phyloP scores from a whole-genome alignment of 176 grass and related monocot genomes.

The Urochloa ruziziensis region DNA sequence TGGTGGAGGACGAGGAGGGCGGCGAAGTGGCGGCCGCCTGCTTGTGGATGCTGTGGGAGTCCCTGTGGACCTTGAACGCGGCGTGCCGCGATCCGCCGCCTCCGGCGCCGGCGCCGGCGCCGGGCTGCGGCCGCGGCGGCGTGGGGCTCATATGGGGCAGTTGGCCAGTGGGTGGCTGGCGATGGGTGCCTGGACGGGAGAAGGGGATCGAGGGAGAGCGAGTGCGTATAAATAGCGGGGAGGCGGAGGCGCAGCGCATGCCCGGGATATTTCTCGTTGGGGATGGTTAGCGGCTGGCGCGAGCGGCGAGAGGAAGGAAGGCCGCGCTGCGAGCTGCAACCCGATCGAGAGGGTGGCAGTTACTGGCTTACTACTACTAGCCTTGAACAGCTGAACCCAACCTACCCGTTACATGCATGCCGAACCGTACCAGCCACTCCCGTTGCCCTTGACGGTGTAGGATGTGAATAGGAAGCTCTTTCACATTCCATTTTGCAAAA shows the following conservation, averaged over 20 bases:
- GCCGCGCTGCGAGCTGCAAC: not conserved
- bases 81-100: conserved; percentile 3
- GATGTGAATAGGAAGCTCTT: no score
- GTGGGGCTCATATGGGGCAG: conserved; percentile 55
- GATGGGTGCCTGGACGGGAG: not conserved
- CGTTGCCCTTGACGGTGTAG: not conserved
- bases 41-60: conserved; percentile 55
- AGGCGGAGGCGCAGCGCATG: conserved; percentile 1
- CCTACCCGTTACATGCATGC: not conserved
- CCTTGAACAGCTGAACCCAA: no score
- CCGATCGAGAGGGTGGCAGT: not conserved
- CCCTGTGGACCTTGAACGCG: conserved; percentile 42
- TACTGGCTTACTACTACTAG: not conserved
- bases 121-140: conserved; percentile 27
- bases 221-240: conserved; percentile 20
- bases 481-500: no score
- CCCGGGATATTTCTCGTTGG: not conserved
- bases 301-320: conserved; percentile 21
- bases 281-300: not conserved
- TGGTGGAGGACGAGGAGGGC: conserved; percentile 28
- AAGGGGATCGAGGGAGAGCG: not conserved
- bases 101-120: not conserved
- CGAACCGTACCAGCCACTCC: not conserved
- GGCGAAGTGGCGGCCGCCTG: not conserved
- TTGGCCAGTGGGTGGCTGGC: conserved; percentile 18